phyloP scores from a whole-genome alignment of 208 protist species.

The Sergeia podlipaevii region DNA sequence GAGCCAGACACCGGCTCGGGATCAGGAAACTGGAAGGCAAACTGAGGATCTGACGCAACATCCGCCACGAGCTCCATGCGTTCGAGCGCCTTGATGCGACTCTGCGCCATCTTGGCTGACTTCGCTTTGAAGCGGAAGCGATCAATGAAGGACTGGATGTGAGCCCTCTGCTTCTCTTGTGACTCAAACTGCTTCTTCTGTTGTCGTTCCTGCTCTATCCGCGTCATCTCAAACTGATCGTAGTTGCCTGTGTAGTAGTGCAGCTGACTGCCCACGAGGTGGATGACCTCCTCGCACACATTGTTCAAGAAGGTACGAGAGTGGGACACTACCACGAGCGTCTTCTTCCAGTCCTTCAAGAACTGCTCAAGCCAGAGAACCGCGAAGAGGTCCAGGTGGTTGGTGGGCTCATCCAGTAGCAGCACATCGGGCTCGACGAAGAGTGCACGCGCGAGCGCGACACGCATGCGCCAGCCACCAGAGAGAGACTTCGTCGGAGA shows the following conservation, averaged over 20 bases:
- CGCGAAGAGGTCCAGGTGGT: slow-evolving; percentile 97
- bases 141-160: slow-evolving; percentile 95
- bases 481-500: slow-evolving; percentile 82
- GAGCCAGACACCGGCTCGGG: slow-evolving; percentile 75
- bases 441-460: slow-evolving; percentile 95
- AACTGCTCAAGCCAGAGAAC: slow-evolving; percentile 98
- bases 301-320: slow-evolving; percentile 96
- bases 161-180: slow-evolving; percentile 86
- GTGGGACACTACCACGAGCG: slow-evolving; percentile 98
- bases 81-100: slow-evolving; percentile 93
- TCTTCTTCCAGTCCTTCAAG: slow-evolving; percentile 93
- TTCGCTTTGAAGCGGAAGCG: slow-evolving; percentile 90
- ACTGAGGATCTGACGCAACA: slow-evolving; percentile 84
- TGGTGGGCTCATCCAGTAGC: slow-evolving; percentile 97
- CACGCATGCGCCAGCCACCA: slow-evolving; percentile 98
- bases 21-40: slow-evolving; percentile 91
- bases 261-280: slow-evolving; percentile 83
- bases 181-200: slow-evolving; percentile 87
- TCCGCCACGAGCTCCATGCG: slow-evolving; percentile 86
- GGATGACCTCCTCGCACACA: slow-evolving; percentile 94
- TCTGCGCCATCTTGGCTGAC: slow-evolving; percentile 93
- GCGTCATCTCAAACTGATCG: slow-evolving; percentile 90
- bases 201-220: slow-evolving; percentile 84
- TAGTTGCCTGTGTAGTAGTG: slow-evolving; percentile 94
- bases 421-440: slow-evolving; percentile 96